Base-by-base conservation (phyloP, 768 basidiomycete genomes). In the Rubroboletus satanas region DNA sequence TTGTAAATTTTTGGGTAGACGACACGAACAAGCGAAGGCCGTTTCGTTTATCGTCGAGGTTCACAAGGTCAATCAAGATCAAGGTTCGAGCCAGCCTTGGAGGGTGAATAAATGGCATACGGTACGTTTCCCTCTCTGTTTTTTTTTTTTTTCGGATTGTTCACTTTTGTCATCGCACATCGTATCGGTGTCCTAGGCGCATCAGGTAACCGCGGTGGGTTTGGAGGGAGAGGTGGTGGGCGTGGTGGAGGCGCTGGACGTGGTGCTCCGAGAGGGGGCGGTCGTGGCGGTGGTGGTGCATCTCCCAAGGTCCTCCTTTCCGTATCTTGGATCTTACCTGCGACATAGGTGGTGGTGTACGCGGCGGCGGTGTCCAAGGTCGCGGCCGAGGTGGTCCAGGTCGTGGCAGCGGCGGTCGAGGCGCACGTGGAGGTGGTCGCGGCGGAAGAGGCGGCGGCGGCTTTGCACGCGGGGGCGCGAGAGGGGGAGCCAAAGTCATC, bases 401-500 rank as follows among this genome's bases (percentile, higher is more conserved):
- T 21, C 74, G 59, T 31, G 65, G 79, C 3, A 73, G 77, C n/a
- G 75, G 81, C 11, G 76, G 80, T 18, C 71, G 78, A 21, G 76
- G 81, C 36, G 74, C 77, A 35, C 67, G 72, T 17, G 73, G 80
- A 26, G 75, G 79, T 17, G 75, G 77, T 15, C 71, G 77, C 3
- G 75, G 80, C 7, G 81, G 83, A n/a, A 73, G 81, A 14, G 68
- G 84, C 1, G 85, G 85, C 7, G 67, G 85, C 1, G 85, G 87
- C 9, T 3, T 3, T 6, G 85, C 81, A 11, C 71, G 84, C 12
- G 85, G 89, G 4, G 91, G 92, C 11, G 85, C 82, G 4, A 80
- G 73, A 60, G 94, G 94, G 23, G 93, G 93, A 2, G 76, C 93
- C 36, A 93, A 89, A 62, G 93, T 93, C 49, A 84, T 96, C 60